A percentile compares a stretch with the other conserved stretches of the same genome.
phyloP scores from a whole-genome alignment of 345 rosid species.

The Eucalyptus regnans region DNA sequence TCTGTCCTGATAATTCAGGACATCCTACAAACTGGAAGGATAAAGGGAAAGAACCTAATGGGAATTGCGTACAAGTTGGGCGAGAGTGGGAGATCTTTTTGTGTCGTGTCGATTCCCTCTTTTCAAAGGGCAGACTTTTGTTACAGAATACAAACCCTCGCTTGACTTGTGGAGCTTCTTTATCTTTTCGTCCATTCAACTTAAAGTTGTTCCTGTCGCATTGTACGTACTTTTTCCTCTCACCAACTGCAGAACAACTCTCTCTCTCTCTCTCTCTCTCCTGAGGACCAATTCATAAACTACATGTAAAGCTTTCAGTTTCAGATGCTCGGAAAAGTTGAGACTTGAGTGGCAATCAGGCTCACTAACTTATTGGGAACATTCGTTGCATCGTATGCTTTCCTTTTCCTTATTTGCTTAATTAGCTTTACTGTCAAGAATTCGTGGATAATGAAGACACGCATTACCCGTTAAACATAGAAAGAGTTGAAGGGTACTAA shows the following conservation, averaged over 20 bases:
- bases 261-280: neutral
- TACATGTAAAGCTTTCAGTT: neutral
- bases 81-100: neutral
- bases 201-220: neutral
- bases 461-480: neutral
- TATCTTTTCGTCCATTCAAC: neutral
- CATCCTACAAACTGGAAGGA: neutral
- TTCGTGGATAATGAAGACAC: neutral
- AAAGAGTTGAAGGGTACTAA: neutral
- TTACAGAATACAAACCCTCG: neutral
- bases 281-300: neutral
- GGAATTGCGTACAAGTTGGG: neutral
- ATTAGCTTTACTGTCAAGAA: neutral
- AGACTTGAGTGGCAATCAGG: neutral
- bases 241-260: neutral
- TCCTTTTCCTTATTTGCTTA: neutral
- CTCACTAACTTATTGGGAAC: neutral
- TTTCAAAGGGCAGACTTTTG: neutral
- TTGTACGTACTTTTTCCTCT: neutral
- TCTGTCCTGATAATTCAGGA: neutral
- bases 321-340: neutral
- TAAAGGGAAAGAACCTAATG: neutral
- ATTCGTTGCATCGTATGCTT: neutral
- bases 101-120: neutral
- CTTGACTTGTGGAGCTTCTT: neutral